Evolutionary conservation across 495 filamentous ascomycete species (phyloP), one percentile per base, ranked within the genome.

Genomic region (Daldinia caldariorum): DNA sequence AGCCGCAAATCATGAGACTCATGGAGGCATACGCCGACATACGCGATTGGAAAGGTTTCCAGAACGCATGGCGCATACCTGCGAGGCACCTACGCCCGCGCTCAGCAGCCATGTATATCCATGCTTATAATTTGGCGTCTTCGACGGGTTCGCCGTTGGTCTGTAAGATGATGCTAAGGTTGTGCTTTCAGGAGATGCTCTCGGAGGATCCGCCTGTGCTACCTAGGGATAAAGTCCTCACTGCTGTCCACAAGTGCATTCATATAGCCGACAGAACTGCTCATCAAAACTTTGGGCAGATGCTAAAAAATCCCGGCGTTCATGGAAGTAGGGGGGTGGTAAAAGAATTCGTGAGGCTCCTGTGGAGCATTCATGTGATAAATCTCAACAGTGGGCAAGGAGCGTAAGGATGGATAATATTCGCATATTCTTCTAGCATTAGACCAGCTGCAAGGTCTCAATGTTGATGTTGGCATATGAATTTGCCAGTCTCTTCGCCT

Each of bases 11-110:
- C 22, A 73, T 82, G 31, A 78, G 81, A 38, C 83, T 90, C 8
- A 74, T 89, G 61, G 68, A 77, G 0, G 63, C 81, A 35, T 82
- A 80, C 71, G 78, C 74, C 20, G 71, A 58, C 72, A 65, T 68
- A 32, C 71, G 77, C 2, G 73, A 86, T 57, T 90, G 87, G 82
- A 73, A 81, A 12, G 76, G 76, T 4, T 88, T 93, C 66, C 91
- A 87, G 89, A 80, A 84, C 9, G 69, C 83, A 38, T 93, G 89
- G 88, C 82, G 83, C 57, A 81, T 83, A 51, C 77, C 87, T 26
- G 79, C 89, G 47, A 79, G 83, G 38, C 79, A 82, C 56, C 74
- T 81, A 6, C 70, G 78, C 20, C 74, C 81, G 4, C 86, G 90
- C 37, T 87, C 85, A 2, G 75, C 74, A 26, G 76, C 72, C 6